These are phyloP conservation scores for Daldinia caldariorum DNA, from an alignment of 495 filamentous ascomycete genomes.

Conservation along the genomic window DNA sequence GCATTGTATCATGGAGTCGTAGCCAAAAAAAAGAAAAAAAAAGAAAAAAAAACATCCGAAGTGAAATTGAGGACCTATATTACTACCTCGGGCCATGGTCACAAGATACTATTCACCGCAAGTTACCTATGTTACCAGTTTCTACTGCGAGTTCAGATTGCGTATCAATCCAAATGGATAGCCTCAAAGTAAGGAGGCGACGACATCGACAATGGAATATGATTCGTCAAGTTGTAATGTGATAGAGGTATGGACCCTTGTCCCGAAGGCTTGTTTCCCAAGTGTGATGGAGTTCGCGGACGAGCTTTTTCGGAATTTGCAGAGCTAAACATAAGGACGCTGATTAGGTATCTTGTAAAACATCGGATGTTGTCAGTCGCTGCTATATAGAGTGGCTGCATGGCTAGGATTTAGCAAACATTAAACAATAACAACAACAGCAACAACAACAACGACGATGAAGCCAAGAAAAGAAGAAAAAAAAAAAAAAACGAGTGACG, in stretches of 20 bases:
- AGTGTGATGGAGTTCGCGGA: conserved; percentile 1
- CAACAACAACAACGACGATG: too few species aligned
- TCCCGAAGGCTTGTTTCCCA: neutral
- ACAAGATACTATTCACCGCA: conserved; percentile 3
- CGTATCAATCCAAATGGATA: neutral
- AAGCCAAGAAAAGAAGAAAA: neutral
- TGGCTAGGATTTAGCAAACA: neutral
- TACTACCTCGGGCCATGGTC: neutral
- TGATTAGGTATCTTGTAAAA: too few species aligned
- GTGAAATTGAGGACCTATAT: neutral
- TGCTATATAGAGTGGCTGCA: neutral
- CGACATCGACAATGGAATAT: neutral
- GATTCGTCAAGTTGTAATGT: neutral
- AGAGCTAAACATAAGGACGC: neutral
- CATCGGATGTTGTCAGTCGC: too few species aligned
- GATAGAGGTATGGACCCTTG: conserved; percentile 3
- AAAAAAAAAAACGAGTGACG: neutral
- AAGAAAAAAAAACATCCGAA: neutral
- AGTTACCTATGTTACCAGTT: neutral
- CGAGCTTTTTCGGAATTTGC: neutral
- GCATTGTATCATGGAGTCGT: neutral
- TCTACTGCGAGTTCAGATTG: neutral
- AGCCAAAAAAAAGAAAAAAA: neutral
- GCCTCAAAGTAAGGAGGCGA: neutral
- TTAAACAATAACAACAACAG: neutral